Conservation (phyloP, 352 stramenopile species). For the Globisporangium polare region DNA sequence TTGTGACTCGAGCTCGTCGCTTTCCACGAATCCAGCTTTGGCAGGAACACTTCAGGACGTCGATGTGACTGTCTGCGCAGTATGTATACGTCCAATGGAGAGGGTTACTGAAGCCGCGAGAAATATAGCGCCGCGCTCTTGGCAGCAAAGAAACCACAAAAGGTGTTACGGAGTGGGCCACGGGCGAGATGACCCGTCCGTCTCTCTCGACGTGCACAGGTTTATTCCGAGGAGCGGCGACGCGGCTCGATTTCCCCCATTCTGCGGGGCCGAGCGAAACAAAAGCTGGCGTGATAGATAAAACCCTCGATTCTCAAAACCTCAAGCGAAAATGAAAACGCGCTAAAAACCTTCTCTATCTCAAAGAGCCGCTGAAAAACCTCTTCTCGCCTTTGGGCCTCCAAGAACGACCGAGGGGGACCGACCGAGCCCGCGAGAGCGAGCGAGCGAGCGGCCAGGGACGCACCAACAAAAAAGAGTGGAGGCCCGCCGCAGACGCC, state of each 20-base stretch:
- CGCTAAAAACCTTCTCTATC: neutral
- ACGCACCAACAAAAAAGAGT: conserved; percentile 43
- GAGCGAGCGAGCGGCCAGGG: conserved; percentile 18
- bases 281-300: conserved; percentile 4
- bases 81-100: conserved; percentile 14
- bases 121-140: conserved; percentile 17
- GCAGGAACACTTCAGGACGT: neutral
- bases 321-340: neutral
- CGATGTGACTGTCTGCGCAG: conserved; percentile 8
- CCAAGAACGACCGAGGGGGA: conserved; percentile 2
- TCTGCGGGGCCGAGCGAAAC: conserved; percentile 2
- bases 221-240: neutral
- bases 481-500: conserved; percentile 24
- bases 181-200: conserved; percentile 19
- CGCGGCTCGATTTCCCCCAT: neutral
- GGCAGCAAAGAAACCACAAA: conserved; percentile 9
- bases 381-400: neutral
- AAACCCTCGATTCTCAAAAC: conserved; percentile 5
- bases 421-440: neutral
- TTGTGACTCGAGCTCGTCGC: neutral
- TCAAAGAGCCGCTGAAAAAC: conserved; percentile 4
- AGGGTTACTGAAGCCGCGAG: conserved; percentile 8
- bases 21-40: conserved; percentile 1
- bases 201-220: accelerated
- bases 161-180: neutral